Evolutionary conservation across 2,329 filamentous ascomycete species (phyloP).

Genomic region (Calycina herbarum): DNA sequence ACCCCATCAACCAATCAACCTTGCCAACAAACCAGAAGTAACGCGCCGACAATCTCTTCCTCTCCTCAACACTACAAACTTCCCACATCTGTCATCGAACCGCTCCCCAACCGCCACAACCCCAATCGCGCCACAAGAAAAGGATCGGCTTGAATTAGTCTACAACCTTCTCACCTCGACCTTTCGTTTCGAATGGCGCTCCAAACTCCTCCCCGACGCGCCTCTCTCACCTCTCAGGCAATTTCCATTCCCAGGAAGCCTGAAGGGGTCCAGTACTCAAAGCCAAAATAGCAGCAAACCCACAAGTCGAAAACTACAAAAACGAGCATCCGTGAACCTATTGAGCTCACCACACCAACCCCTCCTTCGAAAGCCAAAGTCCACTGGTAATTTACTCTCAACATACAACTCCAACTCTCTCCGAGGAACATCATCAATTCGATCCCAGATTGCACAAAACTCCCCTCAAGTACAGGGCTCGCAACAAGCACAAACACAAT

Average conservation of each 20-base stretch:
- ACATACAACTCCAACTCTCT: neutral
- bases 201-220: constrained; percentile 13
- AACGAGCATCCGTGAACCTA: neutral
- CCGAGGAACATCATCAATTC: neutral
- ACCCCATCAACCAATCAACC: neutral
- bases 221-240: neutral
- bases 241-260: neutral
- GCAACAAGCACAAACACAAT: neutral
- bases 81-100: no score
- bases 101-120: neutral
- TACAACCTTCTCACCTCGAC: constrained; percentile 22
- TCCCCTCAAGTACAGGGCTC: neutral
- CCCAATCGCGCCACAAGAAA: neutral
- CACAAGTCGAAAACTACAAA: neutral
- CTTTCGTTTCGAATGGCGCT: constrained; percentile 18
- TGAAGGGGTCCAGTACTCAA: neutral
- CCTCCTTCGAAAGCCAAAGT: neutral
- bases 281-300: neutral
- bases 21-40: neutral
- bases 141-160: constrained; percentile 10
- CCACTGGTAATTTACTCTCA: neutral
- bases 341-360: neutral
- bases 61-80: neutral
- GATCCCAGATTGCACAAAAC: neutral
- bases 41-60: neutral